Percentiles rank a stretch among this genome's conserved stretches.
These are phyloP conservation scores for Globisporangium recalcitrans DNA, from an alignment of 352 stramenopile species.

Conservation along the genomic window DNA sequence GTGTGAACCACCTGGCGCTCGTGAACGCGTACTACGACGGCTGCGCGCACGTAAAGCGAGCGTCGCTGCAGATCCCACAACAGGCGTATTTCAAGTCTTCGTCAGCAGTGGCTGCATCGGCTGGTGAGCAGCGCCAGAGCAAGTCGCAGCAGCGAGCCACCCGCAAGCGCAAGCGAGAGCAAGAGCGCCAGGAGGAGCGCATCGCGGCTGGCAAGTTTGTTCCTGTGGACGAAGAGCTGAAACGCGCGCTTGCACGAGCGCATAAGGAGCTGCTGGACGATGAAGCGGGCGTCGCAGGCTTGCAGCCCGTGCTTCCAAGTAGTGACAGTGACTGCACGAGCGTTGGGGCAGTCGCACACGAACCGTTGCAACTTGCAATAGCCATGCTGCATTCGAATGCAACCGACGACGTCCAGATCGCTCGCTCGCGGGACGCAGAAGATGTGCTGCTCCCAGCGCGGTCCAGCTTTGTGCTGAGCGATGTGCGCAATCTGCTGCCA, in stretches of 20 bases:
- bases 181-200: conserved; percentile 34
- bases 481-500: conserved; percentile 20
- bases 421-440: neutral
- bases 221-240: conserved; percentile 24
- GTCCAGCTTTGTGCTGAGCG: conserved; percentile 21
- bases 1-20: conserved; percentile 39
- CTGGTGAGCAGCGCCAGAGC: neutral
- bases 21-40: conserved; percentile 55
- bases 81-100: conserved; percentile 20
- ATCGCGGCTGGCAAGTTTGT: conserved; percentile 46
- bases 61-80: conserved; percentile 30
- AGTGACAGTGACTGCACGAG: neutral
- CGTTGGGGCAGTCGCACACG: neutral
- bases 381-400: conserved; percentile 4
- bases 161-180: conserved; percentile 39
- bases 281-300: conserved; percentile 15
- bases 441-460: conserved; percentile 23
- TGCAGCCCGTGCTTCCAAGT: conserved; percentile 1
- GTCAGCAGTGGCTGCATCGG: conserved; percentile 5
- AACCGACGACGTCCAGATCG: conserved; percentile 18
- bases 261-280: conserved; percentile 18
- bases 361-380: neutral
- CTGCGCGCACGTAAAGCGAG: conserved; percentile 19
- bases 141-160: conserved; percentile 1
- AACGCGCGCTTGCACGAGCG: conserved; percentile 17